Evolutionary conservation across 768 basidiomycete genomes (phyloP).

Genomic region (Trametes cingulata): DNA sequence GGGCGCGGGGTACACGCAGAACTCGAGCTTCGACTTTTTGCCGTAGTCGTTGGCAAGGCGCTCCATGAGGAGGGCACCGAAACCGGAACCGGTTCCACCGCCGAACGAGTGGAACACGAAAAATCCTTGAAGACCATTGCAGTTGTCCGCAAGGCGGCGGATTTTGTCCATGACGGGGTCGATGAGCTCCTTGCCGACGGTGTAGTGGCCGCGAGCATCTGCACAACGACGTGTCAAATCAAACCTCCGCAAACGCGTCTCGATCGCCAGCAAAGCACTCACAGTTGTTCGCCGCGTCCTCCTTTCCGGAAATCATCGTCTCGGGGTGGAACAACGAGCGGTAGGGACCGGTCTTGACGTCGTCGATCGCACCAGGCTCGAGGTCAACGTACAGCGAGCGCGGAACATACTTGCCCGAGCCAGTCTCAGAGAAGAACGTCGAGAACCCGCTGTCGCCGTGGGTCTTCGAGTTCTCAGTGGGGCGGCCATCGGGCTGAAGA

Average conservation of each 20-base stretch:
- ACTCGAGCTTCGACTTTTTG: slow-evolving; percentile 98
- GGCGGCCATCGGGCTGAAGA: slow-evolving; percentile 85
- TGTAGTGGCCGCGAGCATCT: slow-evolving; percentile 99
- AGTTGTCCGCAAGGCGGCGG: slow-evolving; percentile 94
- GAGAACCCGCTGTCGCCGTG: slow-evolving; percentile 80
- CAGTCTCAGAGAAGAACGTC: slow-evolving; percentile 97
- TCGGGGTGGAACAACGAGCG: slow-evolving; percentile 96
- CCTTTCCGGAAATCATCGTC: slow-evolving; percentile 95
- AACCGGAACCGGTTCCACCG: slow-evolving; percentile 98
- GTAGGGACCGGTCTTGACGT: slow-evolving; percentile 91
- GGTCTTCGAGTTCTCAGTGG: slow-evolving; percentile 59
- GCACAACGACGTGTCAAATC: slow-evolving; percentile 18
- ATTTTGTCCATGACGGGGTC: slow-evolving; percentile 96
- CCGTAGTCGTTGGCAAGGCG: slow-evolving; percentile 96
- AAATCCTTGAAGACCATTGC: slow-evolving; percentile 96
- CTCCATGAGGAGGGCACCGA: slow-evolving; percentile 95
- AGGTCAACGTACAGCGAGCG: slow-evolving; percentile 95
- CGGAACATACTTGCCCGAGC: slow-evolving; percentile 93
- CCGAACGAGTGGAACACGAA: slow-evolving; percentile 99
- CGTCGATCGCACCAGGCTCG: slow-evolving; percentile 94
- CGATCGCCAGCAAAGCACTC: slow-evolving; percentile 31
- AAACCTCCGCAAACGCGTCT: not conserved
- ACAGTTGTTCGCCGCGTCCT: slow-evolving; percentile 99
- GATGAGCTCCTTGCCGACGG: slow-evolving; percentile 97
- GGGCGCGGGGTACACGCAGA: slow-evolving; percentile 95